These are phyloP conservation scores for Boletus smithii DNA, from an alignment of 1,284 basidiomycete species.

Conservation along the genomic window DNA sequence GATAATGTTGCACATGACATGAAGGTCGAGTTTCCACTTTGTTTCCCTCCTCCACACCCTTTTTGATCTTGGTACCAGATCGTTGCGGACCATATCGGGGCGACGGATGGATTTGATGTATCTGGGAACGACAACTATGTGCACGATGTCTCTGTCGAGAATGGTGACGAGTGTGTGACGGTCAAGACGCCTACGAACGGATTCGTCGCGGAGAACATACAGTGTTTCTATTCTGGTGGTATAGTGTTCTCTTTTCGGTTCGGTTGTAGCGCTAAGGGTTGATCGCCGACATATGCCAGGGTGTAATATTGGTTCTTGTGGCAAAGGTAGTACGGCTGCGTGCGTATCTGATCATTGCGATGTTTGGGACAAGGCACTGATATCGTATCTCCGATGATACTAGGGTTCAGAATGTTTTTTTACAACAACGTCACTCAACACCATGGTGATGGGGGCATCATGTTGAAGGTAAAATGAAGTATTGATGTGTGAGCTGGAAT, in stretches of 20 bases:
- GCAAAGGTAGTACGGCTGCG: background rate
- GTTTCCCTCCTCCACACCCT: background rate
- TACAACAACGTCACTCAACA: conserved; percentile 9
- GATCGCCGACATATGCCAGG: conserved; percentile 6
- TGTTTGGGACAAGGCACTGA: too few relatives aligned
- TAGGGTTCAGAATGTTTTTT: conserved; percentile 12
- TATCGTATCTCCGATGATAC: too few relatives aligned
- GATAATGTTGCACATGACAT: conserved; percentile 13
- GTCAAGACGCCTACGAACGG: conserved; percentile 15
- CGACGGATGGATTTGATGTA: conserved; percentile 16
- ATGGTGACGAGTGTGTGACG: conserved; percentile 20
- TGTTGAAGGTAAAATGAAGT: conserved; percentile 9
- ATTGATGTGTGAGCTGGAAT: background rate
- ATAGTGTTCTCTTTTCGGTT: background rate
- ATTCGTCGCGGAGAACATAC: conserved; percentile 15
- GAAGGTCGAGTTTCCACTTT: conserved; percentile 1
- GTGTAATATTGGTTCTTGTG: conserved; percentile 21
- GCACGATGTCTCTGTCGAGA: conserved; percentile 22
- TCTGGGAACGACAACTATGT: conserved; percentile 15
- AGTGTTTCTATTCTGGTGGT: conserved; percentile 15
- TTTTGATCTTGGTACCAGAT: conserved; percentile 6
- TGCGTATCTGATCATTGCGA: background rate
- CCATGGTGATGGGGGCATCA: background rate
- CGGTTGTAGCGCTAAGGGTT: background rate
- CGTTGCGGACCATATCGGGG: conserved; percentile 17